Evolutionary conservation across 768 basidiomycete genomes (phyloP), one percentile per base, ranked within the genome.

Genomic region (Boletus tomentosulus): DNA sequence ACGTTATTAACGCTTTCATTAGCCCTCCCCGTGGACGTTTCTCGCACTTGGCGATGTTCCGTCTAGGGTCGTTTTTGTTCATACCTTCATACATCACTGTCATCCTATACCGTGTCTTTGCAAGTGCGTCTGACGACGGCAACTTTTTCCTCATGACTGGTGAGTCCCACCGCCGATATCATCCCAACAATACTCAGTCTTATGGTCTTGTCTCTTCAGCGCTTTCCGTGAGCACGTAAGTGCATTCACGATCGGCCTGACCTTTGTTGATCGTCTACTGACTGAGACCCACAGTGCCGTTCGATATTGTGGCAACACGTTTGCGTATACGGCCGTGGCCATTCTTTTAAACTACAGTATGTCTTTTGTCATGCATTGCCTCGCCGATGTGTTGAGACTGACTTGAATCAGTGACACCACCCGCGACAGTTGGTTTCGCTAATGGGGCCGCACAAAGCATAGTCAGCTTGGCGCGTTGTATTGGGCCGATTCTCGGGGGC

Each of bases 401-500:
- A 28, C 41, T 27, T 31, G 15, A 38, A 59, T 53, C 54, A 93
- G 91, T 96, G 89, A 92, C 94, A 0, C 94, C 96, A 2, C 92
- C 94, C 1, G 78, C 80, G 37, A 84, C 92, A 8, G 84, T 98
- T 38, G 92, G 93, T 7, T 83, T 92, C 55, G 92, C 96, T 10
- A 99, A 98, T 65, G 97, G 96, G 16, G 84, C 96, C 22, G 97
- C 94, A 0, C 97, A 99, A 71, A 94, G 92, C 64, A 89, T 92
- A 31, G 95, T 96, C 57, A 94, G 92, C 58, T 83, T 96, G 25
- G 92, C 95, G 4, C 82, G 97, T 38, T 97, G 94, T 73, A 64
- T 92, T 35, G 97, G 92, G 22, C 92, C 94, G 22, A 81, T 92
- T 38, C 74, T 92, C 16, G 90, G 90, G 45, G 90, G 91, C 42